phyloP scores from a whole-genome alignment of 768 basidiomycete genomes.

The Agrocybe chaxingu region DNA sequence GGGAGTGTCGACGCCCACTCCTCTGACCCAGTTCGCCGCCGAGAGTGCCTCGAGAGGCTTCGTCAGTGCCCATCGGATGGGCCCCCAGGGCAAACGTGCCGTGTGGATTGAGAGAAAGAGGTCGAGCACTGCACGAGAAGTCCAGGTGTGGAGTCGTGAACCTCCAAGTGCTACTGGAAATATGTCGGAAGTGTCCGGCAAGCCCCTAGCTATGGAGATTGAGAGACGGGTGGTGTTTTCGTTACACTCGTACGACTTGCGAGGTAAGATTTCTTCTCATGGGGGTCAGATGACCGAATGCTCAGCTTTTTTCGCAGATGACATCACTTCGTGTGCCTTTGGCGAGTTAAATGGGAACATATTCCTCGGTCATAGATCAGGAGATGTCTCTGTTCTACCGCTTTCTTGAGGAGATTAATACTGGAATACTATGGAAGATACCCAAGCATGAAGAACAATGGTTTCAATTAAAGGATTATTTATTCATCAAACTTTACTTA shows the following conservation, averaged over 20 bases:
- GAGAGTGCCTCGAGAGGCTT: constrained; percentile 37
- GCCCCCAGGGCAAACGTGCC: constrained; percentile 46
- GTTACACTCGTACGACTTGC: constrained; percentile 34
- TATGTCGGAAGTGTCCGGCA: neutral
- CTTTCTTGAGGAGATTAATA: constrained; percentile 1
- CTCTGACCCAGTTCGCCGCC: neutral
- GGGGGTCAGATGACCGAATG: neutral
- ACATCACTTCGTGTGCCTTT: constrained; percentile 42
- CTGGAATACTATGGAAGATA: too few relatives aligned
- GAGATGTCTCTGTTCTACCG: constrained; percentile 32
- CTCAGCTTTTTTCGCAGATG: constrained; percentile 29
- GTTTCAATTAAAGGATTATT: too few relatives aligned
- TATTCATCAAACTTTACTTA: too few relatives aligned
- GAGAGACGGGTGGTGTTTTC: constrained; percentile 28
- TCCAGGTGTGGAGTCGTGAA: constrained; percentile 38
- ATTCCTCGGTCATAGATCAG: constrained; percentile 37
- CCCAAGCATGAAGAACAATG: too few relatives aligned
- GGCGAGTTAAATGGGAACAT: constrained; percentile 43
- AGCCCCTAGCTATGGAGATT: constrained; percentile 17
- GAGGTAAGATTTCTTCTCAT: constrained; percentile 25
- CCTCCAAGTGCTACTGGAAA: constrained; percentile 3
- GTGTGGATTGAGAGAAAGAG: constrained; percentile 54
- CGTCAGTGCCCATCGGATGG: constrained; percentile 45
- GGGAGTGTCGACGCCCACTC: neutral
- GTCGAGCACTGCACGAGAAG: constrained; percentile 36